These are phyloP conservation scores for Zygotorulaspora sp. DNA, from an alignment of 805 yeast genomes.

Conservation along the genomic window DNA sequence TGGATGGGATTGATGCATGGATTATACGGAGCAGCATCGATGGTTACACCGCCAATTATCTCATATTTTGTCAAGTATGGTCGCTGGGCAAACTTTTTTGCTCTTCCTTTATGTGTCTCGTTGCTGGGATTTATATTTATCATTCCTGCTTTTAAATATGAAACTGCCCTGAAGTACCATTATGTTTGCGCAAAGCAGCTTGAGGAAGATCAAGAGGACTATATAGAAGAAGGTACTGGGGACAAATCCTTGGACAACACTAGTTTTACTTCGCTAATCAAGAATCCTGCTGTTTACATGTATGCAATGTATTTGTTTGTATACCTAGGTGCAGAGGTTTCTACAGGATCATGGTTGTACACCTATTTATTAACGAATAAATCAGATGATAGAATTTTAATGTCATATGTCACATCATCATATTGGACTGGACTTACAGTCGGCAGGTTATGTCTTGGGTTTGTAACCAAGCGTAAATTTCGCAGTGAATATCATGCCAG, in stretches of 20 bases:
- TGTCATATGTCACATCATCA: constrained; percentile 64
- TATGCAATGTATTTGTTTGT: constrained; percentile 52
- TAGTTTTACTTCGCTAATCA: constrained; percentile 12
- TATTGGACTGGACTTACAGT: constrained; percentile 68
- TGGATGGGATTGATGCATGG: constrained; percentile 64
- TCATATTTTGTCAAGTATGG: constrained; percentile 38
- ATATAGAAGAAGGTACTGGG: constrained; percentile 12
- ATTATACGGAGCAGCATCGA: constrained; percentile 67
- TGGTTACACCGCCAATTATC: constrained; percentile 61
- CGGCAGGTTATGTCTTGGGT: constrained; percentile 58
- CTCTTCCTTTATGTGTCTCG: constrained; percentile 37
- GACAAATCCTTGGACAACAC: too few species aligned
- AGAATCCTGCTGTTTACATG: constrained; percentile 41
- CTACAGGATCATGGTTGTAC: constrained; percentile 67
- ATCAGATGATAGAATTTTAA: constrained; percentile 41
- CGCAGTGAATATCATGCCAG: constrained; percentile 41
- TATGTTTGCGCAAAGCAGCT: constrained; percentile 22
- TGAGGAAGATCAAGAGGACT: constrained; percentile 19
- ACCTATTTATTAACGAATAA: constrained; percentile 57
- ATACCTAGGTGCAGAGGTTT: constrained; percentile 66
- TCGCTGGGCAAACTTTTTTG: constrained; percentile 30
- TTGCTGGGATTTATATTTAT: constrained; percentile 32
- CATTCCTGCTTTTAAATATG: constrained; percentile 46
- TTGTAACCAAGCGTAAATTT: constrained; percentile 47
- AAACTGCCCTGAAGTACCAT: constrained; percentile 36